These are phyloP conservation scores for Raddia distichophylla DNA, from an alignment of 176 grass and related monocot genomes.

Conservation along the genomic window DNA sequence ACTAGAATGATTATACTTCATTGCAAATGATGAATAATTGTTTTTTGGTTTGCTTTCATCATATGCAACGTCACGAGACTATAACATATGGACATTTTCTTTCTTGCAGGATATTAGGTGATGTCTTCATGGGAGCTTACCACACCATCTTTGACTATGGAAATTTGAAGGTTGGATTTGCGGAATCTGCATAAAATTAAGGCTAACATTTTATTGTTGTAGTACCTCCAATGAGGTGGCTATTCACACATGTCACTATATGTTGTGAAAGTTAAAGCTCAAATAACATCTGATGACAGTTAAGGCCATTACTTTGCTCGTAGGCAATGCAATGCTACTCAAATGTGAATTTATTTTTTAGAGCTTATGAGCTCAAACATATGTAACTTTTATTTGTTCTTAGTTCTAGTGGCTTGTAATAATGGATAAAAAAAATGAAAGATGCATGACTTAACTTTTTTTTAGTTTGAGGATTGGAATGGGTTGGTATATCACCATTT, in stretches of 20 bases:
- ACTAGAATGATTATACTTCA: not conserved
- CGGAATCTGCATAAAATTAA: slow-evolving; percentile 44
- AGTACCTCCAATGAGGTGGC: not conserved
- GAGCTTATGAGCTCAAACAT: not conserved
- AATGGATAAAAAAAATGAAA: not conserved
- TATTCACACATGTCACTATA: not conserved
- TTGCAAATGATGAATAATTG: not conserved
- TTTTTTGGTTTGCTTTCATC: slow-evolving; percentile 10
- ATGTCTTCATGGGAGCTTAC: slow-evolving; percentile 73
- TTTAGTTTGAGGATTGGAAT: not conserved
- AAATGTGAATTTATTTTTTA: not conserved
- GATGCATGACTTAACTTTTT: not conserved
- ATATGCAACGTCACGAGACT: slow-evolving; percentile 1
- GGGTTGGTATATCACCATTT: too few species aligned
- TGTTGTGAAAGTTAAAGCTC: not conserved
- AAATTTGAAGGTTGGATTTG: slow-evolving; percentile 56
- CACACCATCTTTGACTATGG: slow-evolving; percentile 66
- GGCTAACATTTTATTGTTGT: slow-evolving; percentile 8
- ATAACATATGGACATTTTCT: not conserved
- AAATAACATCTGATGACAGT: not conserved
- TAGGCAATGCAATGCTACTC: not conserved
- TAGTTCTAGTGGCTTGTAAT: not conserved
- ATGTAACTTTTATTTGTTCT: not conserved
- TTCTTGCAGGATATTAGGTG: slow-evolving; percentile 61
- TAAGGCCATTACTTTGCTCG: not conserved